These are phyloP conservation scores for Cruciata laevipes DNA, from an alignment of 257 asterid genomes.

Conservation along the genomic window DNA sequence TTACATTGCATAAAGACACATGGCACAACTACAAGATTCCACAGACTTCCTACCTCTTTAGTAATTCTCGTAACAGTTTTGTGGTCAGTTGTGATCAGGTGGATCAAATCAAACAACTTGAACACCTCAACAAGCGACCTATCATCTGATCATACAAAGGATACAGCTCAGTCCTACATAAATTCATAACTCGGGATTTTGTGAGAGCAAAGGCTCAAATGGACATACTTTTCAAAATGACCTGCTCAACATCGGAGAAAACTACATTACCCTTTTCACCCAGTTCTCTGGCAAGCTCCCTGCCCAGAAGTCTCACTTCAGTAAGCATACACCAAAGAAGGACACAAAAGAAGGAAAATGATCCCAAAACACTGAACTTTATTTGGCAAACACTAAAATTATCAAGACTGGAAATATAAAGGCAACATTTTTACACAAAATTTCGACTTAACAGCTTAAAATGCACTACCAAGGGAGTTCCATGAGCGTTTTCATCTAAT, in stretches of 20 bases:
- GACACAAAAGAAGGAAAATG: background rate
- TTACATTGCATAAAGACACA: constrained; percentile 9
- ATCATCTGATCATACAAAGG: constrained; percentile 43
- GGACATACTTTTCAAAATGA: constrained; percentile 57
- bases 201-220: background rate
- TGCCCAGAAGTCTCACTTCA: constrained; percentile 21
- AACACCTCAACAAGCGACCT: constrained; percentile 79
- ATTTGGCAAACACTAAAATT: background rate
- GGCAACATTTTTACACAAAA: background rate
- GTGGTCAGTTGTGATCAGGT: constrained; percentile 75
- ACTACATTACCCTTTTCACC: constrained; percentile 50
- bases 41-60: constrained; percentile 48
- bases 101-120: constrained; percentile 88
- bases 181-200: background rate
- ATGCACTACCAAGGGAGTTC: background rate
- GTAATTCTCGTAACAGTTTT: constrained; percentile 74
- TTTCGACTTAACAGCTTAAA: background rate
- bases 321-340: background rate
- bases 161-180: constrained; percentile 14
- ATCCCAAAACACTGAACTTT: background rate
- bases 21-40: background rate
- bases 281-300: constrained; percentile 81
- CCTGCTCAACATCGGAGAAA: constrained; percentile 71
- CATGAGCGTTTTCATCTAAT: background rate
- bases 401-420: background rate